A percentile compares a stretch with the other conserved stretches of the same genome.
phyloP scores from a whole-genome alignment of 768 basidiomycete species.

The Cystoderma amianthinum region DNA sequence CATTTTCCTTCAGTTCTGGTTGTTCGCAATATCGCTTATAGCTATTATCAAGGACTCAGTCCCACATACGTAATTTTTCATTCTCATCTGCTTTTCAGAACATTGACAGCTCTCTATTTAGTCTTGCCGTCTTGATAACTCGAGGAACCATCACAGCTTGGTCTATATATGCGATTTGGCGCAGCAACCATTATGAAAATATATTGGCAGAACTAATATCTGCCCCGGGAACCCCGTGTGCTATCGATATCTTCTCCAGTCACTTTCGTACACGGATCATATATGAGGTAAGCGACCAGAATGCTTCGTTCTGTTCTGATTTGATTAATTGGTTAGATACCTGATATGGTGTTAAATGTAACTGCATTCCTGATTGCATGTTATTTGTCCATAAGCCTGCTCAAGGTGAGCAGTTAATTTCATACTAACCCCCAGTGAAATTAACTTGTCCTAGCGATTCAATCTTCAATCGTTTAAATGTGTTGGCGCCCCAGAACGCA shows the following conservation, averaged over 20 bases:
- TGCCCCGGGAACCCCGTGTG: constrained; percentile 36
- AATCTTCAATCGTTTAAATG: constrained; percentile 39
- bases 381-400: constrained; percentile 38
- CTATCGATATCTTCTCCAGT: constrained; percentile 34
- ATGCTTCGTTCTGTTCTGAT: too few relatives aligned
- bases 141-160: constrained; percentile 40
- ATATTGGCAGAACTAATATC: constrained; percentile 31
- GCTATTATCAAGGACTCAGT: constrained; percentile 44
- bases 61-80: constrained; percentile 36
- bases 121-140: constrained; percentile 40
- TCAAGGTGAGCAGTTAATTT: too few relatives aligned
- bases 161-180: constrained; percentile 45
- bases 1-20: constrained; percentile 46
- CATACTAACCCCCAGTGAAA: too few relatives aligned
- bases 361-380: constrained; percentile 33
- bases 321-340: too few relatives aligned
- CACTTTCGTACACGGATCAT: constrained; percentile 34
- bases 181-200: constrained; percentile 25
- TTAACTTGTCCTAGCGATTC: constrained; percentile 32
- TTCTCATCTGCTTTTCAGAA: background rate
- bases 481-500: constrained; percentile 43
- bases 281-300: constrained; percentile 36
- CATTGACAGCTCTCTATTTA: constrained; percentile 9
- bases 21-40: constrained; percentile 41
- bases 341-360: constrained; percentile 38